Evolutionary conservation across 176 grass and related monocot species (phyloP).

Genomic region (Alloteropsis semialata): DNA sequence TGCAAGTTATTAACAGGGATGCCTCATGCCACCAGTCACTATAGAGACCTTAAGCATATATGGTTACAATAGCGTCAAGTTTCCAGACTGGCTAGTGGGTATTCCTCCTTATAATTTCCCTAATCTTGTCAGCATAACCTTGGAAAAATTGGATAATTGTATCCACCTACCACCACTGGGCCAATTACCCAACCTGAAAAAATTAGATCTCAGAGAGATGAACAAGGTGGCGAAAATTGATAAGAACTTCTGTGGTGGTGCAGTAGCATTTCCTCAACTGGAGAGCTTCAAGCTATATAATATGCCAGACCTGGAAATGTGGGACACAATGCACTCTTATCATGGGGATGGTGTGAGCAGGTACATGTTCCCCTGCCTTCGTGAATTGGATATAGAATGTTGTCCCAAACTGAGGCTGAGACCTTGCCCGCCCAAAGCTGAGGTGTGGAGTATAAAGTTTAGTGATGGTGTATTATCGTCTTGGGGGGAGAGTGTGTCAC

Average conservation of each 20-base stretch:
- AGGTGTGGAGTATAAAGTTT: rapidly evolving
- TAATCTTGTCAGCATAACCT: not conserved
- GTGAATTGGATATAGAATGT: rapidly evolving
- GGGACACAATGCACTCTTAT: not conserved
- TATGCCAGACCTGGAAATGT: not conserved
- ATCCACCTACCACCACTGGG: not conserved
- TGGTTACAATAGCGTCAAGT: not conserved
- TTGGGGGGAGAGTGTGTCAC: not conserved
- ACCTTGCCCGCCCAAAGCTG: not conserved
- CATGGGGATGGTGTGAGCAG: not conserved
- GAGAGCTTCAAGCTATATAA: rapidly evolving
- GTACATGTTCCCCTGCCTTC: not conserved
- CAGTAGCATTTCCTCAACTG: not conserved
- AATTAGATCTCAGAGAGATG: rapidly evolving
- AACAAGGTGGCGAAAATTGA: not conserved
- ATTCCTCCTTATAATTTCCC: not conserved
- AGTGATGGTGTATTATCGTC: not conserved
- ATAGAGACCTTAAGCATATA: rapidly evolving
- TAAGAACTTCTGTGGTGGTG: not conserved
- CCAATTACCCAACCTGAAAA: not conserved
- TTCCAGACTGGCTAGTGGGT: not conserved
- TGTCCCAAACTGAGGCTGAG: slow-evolving; percentile 8
- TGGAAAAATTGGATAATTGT: not conserved
- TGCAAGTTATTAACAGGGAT: no score
- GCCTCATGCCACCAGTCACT: not conserved